Evolutionary conservation across 1,284 basidiomycete genomes (phyloP).

Genomic region (Malassezia vespertilionis): DNA sequence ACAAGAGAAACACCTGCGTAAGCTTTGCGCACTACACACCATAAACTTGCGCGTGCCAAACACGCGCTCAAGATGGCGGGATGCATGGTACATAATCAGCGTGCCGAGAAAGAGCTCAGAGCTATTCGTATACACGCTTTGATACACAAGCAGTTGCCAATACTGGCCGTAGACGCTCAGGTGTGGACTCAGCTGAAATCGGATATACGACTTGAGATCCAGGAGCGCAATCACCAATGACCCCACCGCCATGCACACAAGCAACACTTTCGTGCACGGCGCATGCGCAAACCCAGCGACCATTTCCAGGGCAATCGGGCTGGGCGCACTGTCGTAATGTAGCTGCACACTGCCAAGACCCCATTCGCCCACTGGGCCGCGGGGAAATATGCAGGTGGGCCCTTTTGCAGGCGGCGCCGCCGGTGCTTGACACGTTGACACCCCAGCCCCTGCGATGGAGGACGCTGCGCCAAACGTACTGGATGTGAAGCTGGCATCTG

Average conservation of each 20-base stretch:
- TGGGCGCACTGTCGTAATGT: too few relatives aligned
- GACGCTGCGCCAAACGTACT: too few relatives aligned
- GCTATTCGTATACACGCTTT: conserved; percentile 7
- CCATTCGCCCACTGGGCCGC: too few relatives aligned
- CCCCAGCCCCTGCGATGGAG: too few relatives aligned
- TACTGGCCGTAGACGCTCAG: conserved; percentile 11
- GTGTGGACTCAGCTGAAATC: conserved; percentile 12
- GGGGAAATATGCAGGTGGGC: background rate
- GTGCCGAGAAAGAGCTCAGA: conserved; percentile 2
- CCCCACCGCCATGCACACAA: background rate
- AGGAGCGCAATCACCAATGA: conserved; percentile 7
- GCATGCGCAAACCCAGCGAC: conserved; percentile 15
- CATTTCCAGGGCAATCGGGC: too few relatives aligned
- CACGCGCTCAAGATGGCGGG: conserved; percentile 6
- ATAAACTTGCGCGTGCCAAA: conserved; percentile 7
- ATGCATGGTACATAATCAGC: conserved; percentile 6
- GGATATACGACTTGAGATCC: conserved; percentile 7
- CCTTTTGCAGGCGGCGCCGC: background rate
- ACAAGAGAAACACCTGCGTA: conserved; percentile 1
- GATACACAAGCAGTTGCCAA: conserved; percentile 12
- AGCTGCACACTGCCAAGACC: too few relatives aligned
- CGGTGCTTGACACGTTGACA: too few relatives aligned
- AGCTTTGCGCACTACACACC: background rate
- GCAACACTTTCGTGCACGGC: conserved; percentile 10
- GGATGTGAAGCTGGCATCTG: conserved; percentile 12